Evolutionary conservation across 192 early-diverging fungal genomes (phyloP).

Genomic region (Coemansia sp.): DNA sequence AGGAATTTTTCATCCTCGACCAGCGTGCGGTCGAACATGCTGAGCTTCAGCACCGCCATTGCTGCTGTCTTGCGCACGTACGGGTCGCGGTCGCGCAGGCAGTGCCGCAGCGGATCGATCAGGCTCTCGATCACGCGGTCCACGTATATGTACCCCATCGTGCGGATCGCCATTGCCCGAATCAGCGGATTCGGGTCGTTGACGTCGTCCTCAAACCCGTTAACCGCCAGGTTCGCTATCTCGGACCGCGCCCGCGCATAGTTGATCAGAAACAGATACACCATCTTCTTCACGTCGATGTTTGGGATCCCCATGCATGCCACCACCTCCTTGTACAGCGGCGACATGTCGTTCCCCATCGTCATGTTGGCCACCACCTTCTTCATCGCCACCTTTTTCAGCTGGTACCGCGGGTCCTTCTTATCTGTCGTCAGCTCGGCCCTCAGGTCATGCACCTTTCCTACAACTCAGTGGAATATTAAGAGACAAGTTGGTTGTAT

Average conservation of each 20-base stretch:
- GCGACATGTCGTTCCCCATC: conserved; percentile 99
- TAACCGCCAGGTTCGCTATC: conserved; percentile 93
- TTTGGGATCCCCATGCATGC: conserved; percentile 91
- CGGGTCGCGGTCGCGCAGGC: conserved; percentile 88
- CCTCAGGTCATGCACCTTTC: conserved; percentile 88
- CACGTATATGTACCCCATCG: conserved; percentile 97
- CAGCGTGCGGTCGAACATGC: conserved; percentile 80
- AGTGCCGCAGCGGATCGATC: conserved; percentile 87
- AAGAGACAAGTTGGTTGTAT: neutral
- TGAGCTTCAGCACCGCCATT: conserved; percentile 91
- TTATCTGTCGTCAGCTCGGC: conserved; percentile 85
- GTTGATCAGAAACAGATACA: conserved; percentile 98
- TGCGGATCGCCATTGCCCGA: conserved; percentile 92
- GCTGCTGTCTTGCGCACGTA: conserved; percentile 98
- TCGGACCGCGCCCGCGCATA: conserved; percentile 97
- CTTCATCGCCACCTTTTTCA: conserved; percentile 84
- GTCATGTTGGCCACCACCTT: conserved; percentile 99
- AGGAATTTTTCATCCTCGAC: conserved; percentile 88
- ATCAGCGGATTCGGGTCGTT: conserved; percentile 95
- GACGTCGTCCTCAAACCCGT: conserved; percentile 97
- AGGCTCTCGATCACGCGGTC: conserved; percentile 94
- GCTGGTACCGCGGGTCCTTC: conserved; percentile 74
- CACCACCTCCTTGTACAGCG: conserved; percentile 89
- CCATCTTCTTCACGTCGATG: conserved; percentile 96
- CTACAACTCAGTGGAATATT: too few relatives aligned